Percentiles rank a stretch among this genome's conserved stretches.
Evolutionary conservation across 2,329 filamentous ascomycete genomes (phyloP).

Genomic region (Dichotomopilus funicola): DNA sequence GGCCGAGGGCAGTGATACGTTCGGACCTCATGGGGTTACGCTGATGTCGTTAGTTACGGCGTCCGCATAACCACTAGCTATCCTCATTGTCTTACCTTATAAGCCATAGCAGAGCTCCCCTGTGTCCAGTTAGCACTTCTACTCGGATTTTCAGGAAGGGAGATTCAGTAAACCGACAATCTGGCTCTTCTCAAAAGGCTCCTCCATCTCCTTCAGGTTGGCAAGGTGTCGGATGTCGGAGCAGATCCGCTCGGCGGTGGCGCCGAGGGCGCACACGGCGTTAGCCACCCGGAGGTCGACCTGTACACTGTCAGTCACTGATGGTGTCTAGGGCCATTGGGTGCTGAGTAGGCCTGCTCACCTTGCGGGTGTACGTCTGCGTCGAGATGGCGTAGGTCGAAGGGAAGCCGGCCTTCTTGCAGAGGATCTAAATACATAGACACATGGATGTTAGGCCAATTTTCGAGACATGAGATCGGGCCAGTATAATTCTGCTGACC

Average conservation of each 20-base stretch:
- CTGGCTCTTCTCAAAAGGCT: constrained; percentile 74
- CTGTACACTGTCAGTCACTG: constrained; percentile 12
- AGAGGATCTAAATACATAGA: constrained; percentile 31
- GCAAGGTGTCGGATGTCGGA: constrained; percentile 69
- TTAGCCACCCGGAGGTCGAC: constrained; percentile 77
- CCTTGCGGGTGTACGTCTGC: constrained; percentile 43
- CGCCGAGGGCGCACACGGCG: constrained; percentile 69
- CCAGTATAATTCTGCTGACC: constrained; percentile 22
- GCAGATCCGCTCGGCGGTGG: constrained; percentile 70
- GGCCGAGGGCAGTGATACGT: constrained; percentile 19
- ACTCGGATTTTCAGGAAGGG: not conserved
- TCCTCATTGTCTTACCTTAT: constrained; percentile 30
- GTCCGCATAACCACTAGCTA: constrained; percentile 25
- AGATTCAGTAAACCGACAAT: constrained; percentile 41
- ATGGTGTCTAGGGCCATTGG: constrained; percentile 44
- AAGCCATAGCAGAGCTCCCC: constrained; percentile 31
- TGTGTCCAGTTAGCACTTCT: constrained; percentile 2
- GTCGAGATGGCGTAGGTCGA: constrained; percentile 57
- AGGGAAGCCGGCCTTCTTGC: constrained; percentile 49
- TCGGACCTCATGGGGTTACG: constrained; percentile 40
- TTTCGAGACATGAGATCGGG: not conserved
- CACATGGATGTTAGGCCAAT: not conserved
- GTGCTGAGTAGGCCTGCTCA: not conserved
- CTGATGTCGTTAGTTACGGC: not conserved
- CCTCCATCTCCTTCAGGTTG: constrained; percentile 75